Base-by-base conservation (phyloP, 805 yeast species). In the Wickerhamiella allomyrinae region DNA sequence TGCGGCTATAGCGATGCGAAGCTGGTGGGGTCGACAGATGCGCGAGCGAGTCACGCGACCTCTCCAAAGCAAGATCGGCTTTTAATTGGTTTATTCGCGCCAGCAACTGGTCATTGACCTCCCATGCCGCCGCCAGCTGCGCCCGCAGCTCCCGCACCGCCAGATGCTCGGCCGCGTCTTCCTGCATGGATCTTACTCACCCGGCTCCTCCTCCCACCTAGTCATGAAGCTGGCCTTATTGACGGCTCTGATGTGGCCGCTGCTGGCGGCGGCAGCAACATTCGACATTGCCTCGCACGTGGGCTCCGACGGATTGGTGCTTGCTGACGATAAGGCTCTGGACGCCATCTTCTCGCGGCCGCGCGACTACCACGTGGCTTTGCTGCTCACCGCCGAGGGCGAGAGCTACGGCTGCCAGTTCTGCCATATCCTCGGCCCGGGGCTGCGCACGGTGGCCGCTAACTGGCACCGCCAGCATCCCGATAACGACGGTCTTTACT, bases 361-460 rank as follows among this genome's bases (percentile, higher is more conserved):
- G 19, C 70, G 89, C 54, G 85, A 84, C 52, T 76, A 74, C 58
- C 70, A 79, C 29, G 55, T 82, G n/a, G 68, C 81, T 10, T 53
- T 76, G 24, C 68, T 79, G 43, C 62, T 89, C 46, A 81, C 95
- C 0, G 85, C 96, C 2, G 71, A 78, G 8, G 70, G 77, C 39
- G 69, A 84, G 1, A 73, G 74, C 46, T 71, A 87, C 55, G 83
- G 82, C 10, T 91, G 98, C 64, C 65, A 66, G 1, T 65, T 82
- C 40, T 91, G 98, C 69, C 51, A 63, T 8, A 75, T 77, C 34
- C 70, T 81, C 51, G 74, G 70, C 20, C 94, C 95, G 2, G 72
- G 70, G 34, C 82, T 60, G 53, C 70, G 70, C 14, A 55, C 61
- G 34, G 60, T 85, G 33, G 93, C 83, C 7, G 53, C 65, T 39